These are phyloP conservation scores for Zoysia pacifica DNA, from an alignment of 176 grass and related monocot genomes.

Conservation along the genomic window DNA sequence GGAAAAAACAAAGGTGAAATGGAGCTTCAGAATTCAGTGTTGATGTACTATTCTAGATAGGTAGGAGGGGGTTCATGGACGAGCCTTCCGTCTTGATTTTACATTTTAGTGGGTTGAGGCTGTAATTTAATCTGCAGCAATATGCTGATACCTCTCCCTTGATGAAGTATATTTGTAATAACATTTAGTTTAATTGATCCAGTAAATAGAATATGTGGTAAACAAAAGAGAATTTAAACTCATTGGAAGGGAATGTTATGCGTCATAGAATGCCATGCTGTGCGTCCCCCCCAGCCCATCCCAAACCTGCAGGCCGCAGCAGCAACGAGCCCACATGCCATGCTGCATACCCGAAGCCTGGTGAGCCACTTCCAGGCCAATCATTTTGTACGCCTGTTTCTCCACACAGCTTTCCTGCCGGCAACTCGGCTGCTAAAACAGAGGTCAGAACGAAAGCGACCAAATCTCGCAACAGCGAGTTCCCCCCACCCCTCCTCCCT, in stretches of 20 bases:
- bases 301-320: no score
- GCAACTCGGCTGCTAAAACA: background rate
- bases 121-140: constrained; percentile 34
- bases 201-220: no score
- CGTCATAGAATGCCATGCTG: no score
- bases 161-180: background rate
- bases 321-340: no score
- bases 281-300: no score
- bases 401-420: no score
- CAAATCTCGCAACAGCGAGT: constrained; percentile 55
- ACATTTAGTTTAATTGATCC: no score
- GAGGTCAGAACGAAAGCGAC: constrained; percentile 35
- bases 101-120: constrained; percentile 33
- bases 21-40: constrained; percentile 25
- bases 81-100: constrained; percentile 40
- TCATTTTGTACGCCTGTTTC: background rate
- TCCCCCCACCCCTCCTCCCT: constrained; percentile 13
- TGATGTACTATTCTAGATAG: constrained; percentile 15
- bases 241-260: no score
- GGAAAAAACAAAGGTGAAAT: constrained; percentile 34
- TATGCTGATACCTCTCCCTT: constrained; percentile 37
- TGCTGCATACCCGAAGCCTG: background rate
- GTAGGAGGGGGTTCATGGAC: constrained; percentile 24
- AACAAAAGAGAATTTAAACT: no score
- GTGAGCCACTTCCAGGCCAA: background rate